Conservation (phyloP, 768 basidiomycete genomes). For the Boletus speciosus region DNA sequence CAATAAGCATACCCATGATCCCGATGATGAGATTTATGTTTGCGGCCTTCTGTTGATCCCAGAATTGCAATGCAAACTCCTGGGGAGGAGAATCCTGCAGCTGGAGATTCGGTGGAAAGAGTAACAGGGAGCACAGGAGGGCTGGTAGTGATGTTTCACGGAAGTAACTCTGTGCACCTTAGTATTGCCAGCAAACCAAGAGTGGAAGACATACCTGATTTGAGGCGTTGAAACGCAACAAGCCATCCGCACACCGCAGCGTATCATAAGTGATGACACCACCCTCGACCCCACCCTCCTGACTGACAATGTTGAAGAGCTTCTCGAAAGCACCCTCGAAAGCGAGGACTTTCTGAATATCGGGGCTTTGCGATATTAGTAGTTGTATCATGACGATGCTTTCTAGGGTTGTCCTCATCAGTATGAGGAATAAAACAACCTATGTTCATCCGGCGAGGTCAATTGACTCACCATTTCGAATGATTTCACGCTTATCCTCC, state of each 20-base stretch:
- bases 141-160: slow-evolving; percentile 78
- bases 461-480: slow-evolving; percentile 68
- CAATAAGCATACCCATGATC: slow-evolving; percentile 81
- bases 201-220: slow-evolving; percentile 66
- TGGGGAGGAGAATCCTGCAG: slow-evolving; percentile 64
- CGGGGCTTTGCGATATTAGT: slow-evolving; percentile 80
- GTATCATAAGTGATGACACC: slow-evolving; percentile 83
- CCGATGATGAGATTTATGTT: slow-evolving; percentile 79
- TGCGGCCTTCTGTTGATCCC: slow-evolving; percentile 86
- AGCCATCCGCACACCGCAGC: slow-evolving; percentile 78
- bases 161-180: slow-evolving; percentile 79
- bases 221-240: slow-evolving; percentile 88
- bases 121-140: slow-evolving; percentile 62
- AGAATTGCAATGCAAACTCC: slow-evolving; percentile 93
- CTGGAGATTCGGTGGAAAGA: slow-evolving; percentile 64
- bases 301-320: slow-evolving; percentile 80
- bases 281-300: slow-evolving; percentile 91
- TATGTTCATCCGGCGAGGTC: not conserved
- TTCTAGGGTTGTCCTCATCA: slow-evolving; percentile 47
- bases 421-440: not conserved
- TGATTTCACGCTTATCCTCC: slow-evolving; percentile 85
- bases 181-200: slow-evolving; percentile 5
- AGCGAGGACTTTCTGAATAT: slow-evolving; percentile 94
- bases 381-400: slow-evolving; percentile 78
- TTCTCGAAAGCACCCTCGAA: slow-evolving; percentile 98